Percentiles rank a stretch among this genome's conserved stretches.
phyloP scores from a whole-genome alignment of 257 asterid species.

The Solanum pennellii region DNA sequence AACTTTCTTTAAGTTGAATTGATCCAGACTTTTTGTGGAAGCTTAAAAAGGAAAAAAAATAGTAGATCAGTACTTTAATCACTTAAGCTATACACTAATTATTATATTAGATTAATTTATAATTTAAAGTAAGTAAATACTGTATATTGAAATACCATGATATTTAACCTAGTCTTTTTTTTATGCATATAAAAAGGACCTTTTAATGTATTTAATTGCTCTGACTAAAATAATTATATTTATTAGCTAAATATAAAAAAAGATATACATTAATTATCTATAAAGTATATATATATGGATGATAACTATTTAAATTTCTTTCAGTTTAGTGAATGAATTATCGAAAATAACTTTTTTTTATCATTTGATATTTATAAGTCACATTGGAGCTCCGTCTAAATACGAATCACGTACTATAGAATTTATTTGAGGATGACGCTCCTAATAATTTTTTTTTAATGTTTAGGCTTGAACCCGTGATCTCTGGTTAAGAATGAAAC shows the following conservation, averaged over 20 bases:
- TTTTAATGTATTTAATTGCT: not conserved
- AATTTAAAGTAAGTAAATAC: not conserved
- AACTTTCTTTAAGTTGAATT: not conserved
- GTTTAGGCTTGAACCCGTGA: too few species aligned
- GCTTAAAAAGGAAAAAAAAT: not conserved
- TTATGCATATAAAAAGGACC: not conserved
- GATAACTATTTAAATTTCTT: not conserved
- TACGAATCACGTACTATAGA: not conserved
- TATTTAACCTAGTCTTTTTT: not conserved
- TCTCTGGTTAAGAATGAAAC: too few species aligned
- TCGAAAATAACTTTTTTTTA: too few species aligned
- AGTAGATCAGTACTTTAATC: not conserved
- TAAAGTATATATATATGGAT: not conserved
- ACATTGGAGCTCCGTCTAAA: rapidly evolving
- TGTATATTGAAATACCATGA: not conserved
- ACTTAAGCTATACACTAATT: not conserved
- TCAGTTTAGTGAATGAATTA: too few species aligned
- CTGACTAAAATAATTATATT: not conserved
- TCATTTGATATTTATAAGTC: too few species aligned
- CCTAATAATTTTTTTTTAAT: too few species aligned
- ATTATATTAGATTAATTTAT: not conserved
- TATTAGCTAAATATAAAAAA: not conserved
- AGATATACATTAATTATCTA: not conserved
- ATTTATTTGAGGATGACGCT: too few species aligned
- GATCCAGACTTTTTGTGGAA: not conserved